These are phyloP conservation scores for Fusarium irregulare DNA, from an alignment of 2,329 filamentous ascomycete genomes.

Conservation along the genomic window DNA sequence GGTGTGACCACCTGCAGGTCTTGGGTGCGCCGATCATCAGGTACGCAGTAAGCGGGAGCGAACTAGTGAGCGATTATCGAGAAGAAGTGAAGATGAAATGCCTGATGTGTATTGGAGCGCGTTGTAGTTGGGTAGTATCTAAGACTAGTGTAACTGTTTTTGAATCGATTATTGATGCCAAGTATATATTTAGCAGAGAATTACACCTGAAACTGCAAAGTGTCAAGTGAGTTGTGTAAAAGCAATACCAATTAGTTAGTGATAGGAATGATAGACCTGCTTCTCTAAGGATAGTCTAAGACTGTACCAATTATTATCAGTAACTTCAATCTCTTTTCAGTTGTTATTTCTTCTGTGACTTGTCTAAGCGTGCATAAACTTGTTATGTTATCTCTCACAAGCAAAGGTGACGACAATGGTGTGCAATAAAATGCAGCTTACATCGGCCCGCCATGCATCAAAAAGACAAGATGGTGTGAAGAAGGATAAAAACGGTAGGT, in stretches of 20 bases:
- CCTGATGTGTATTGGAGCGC: neutral
- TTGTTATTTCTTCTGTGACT: neutral
- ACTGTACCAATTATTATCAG: neutral
- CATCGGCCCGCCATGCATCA: conserved; percentile 34
- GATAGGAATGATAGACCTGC: neutral
- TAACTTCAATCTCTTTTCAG: neutral
- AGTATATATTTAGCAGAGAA: neutral
- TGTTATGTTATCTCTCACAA: neutral
- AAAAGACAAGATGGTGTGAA: conserved; percentile 22
- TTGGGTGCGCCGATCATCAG: conserved; percentile 34
- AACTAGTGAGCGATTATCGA: neutral
- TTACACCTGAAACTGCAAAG: no score
- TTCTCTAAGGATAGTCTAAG: neutral
- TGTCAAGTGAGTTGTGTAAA: neutral
- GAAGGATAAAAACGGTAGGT: conserved; percentile 33
- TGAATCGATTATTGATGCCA: neutral
- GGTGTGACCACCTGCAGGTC: conserved; percentile 36
- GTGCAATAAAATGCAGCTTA: conserved; percentile 15
- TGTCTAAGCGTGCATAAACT: neutral
- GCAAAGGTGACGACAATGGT: conserved; percentile 1
- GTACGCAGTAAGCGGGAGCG: conserved; percentile 24
- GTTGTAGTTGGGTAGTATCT: neutral
- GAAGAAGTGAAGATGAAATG: neutral
- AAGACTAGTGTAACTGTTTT: neutral
- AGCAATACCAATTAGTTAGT: neutral